Base-by-base conservation (phyloP, 2,329 filamentous ascomycete species). In the Talaromyces albobiverticillius region DNA sequence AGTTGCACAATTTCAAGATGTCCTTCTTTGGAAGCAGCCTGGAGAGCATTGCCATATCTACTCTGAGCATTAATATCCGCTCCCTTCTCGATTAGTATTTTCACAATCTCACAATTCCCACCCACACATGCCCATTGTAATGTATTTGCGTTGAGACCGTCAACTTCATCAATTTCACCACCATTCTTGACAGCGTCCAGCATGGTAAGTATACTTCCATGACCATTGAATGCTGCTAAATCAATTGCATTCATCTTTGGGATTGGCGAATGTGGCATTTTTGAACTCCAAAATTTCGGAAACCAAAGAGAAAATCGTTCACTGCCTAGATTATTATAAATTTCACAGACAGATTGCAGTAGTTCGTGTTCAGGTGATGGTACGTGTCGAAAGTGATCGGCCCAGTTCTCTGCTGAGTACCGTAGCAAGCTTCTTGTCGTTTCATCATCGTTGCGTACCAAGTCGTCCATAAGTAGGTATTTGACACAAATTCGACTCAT, bases 401-500 rank as follows among this genome's bases (percentile, higher is more conserved):
- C 8, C 48, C 48, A 51, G n/a, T 41, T 2, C 32, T 42, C n/a
- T 29, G 48, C 20, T 4, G 34, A 51, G 31, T 51, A 51, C 20
- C 41, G 7, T 16, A 41, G 40, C 18, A 40, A 40, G 9, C 3
- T 20, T 8, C 16, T 18, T 6, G n/a, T 8, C 16, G 5, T 23
- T 7, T 31, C 22, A n/a, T 26, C 4, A 18, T 22, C 22, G 23
- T 13, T 16, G 3, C n/a, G 5, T 10, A 29, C 26, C 14, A 41
- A 32, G 16, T 51, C 48, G 22, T 51, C 26, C 48, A 51, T 41
- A 13, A 51, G 29, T 8, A 53, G 20, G 25, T 45, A 53, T 16
- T 16, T 9, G 16, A 46, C 25, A 22, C 50, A 53, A 32, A 46
- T 53, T 26, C 23, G 22, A 20, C 40, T 23, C 40, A 46, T 45